Evolutionary conservation across 140 eudicot genomes (phyloP).

Genomic region (Oenanthe javanica): DNA sequence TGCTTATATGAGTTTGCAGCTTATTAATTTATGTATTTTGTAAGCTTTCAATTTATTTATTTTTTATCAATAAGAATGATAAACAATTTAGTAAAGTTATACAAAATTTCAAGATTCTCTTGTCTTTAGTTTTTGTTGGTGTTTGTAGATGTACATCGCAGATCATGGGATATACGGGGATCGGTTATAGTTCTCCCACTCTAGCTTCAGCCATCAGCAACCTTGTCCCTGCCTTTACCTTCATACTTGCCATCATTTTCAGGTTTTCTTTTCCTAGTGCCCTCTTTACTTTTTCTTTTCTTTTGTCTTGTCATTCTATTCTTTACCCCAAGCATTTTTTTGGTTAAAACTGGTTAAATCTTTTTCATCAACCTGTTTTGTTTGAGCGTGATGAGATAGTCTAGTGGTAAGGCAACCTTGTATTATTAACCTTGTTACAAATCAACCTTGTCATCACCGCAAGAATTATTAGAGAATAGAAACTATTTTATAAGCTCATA

Average conservation of each 20-base stretch:
- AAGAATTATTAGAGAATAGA: too few species aligned
- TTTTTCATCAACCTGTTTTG: not conserved
- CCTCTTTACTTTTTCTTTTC: not conserved
- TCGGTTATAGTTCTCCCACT: constrained; percentile 76
- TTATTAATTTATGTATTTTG: not conserved
- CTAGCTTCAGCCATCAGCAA: constrained; percentile 95
- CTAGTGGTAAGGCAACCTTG: too few species aligned
- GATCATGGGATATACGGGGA: constrained; percentile 83
- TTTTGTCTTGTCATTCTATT: not conserved
- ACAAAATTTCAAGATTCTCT: not conserved
- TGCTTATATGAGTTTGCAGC: not conserved
- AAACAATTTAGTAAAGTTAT: not conserved
- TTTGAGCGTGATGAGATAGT: too few species aligned
- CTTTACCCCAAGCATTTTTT: not conserved
- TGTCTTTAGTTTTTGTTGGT: not conserved
- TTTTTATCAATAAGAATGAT: not conserved
- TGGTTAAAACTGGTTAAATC: not conserved
- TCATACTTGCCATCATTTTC: constrained; percentile 85
- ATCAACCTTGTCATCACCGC: too few species aligned
- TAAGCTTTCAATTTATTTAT: not conserved
- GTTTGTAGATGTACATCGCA: constrained; percentile 55
- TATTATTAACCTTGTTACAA: too few species aligned
- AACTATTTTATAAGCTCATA: too few species aligned
- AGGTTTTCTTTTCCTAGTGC: constrained; percentile 28
- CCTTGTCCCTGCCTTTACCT: constrained; percentile 85